Evolutionary conservation across 1,284 basidiomycete species (phyloP), one percentile per base, ranked within the genome.

Genomic region (Sphagnurus paluster): DNA sequence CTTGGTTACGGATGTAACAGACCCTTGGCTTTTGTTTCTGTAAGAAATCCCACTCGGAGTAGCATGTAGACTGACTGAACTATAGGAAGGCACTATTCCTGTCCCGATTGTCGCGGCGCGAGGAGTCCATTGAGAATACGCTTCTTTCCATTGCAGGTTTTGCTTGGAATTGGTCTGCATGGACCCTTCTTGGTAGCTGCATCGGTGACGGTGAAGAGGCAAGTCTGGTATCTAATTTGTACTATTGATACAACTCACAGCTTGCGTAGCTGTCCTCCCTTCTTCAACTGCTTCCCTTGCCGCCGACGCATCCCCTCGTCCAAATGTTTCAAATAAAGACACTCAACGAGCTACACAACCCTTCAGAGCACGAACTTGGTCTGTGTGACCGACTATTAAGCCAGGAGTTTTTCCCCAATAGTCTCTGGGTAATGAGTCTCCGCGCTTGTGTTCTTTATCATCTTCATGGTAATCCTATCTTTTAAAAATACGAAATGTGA

Each of bases 91-190:
- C 87, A 0, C 66, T 96, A 7, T 83, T 96, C 53, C 77, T 93
- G 39, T 83, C 82, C 43, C 84, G 91, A 11, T 69, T 95, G 44
- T 82, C 82, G 38, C 76, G 87, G 53, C 79, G 90, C 33, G 84
- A 91, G 52, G 90, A 93, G 61, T 93, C 96, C 0, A 88, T 96
- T 26, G 92, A 94, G 60, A 82, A 76, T 54, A 79, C 86, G 6
- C 71, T 98, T 14, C 67, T 82, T 25, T 95, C 93, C 5, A 84
- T 98, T 39, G 76, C 80, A 39, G 74, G 76, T 3, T 93, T 89
- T 60, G 87, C 92, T 6, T 99, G 93, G 86, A 98, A 98, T 63
- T 99, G 97, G 96, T 91, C 90, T 20, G 78, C 87, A 3, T 99
- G 97, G 96, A 73, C 79, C 16, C 77, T 93, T 44, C 74, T 98